Evolutionary conservation across 2,329 filamentous ascomycete genomes (phyloP).

Genomic region (Colletotrichum agaves): DNA sequence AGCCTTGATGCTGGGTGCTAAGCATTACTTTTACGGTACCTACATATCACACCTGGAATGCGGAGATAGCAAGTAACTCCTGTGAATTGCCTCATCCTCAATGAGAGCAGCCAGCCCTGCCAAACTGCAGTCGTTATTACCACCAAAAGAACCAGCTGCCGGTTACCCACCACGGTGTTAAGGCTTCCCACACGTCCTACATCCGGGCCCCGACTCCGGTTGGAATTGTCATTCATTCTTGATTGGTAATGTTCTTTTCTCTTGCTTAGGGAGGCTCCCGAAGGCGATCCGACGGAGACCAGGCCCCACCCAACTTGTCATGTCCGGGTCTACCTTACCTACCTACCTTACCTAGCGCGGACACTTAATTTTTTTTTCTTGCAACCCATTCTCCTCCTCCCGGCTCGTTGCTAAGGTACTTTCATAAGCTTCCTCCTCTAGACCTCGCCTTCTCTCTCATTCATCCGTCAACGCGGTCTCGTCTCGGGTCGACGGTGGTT

Average conservation of each 20-base stretch:
- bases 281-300: constrained; percentile 30
- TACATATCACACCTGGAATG: constrained; percentile 17
- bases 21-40: constrained; percentile 25
- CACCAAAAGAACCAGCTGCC: constrained; percentile 11
- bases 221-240: constrained; percentile 23
- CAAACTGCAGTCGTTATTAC: background rate
- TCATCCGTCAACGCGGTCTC: background rate
- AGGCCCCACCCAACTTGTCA: background rate
- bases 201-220: constrained; percentile 22
- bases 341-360: no score
- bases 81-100: background rate
- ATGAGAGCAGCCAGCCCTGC: background rate
- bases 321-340: no score
- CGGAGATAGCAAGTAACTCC: background rate
- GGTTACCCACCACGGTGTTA: constrained; percentile 28
- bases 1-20: background rate
- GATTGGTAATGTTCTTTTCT: constrained; percentile 28
- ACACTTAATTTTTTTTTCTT: constrained; percentile 17
- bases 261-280: constrained; percentile 14
- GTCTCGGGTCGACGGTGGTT: constrained; percentile 8
- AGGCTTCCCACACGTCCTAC: constrained; percentile 26
- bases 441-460: constrained; percentile 69
- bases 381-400: constrained; percentile 52
- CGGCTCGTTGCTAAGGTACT: constrained; percentile 58
- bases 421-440: constrained; percentile 69